Evolutionary conservation across 768 basidiomycete genomes (phyloP).

Genomic region (Suillus cothurnatus): DNA sequence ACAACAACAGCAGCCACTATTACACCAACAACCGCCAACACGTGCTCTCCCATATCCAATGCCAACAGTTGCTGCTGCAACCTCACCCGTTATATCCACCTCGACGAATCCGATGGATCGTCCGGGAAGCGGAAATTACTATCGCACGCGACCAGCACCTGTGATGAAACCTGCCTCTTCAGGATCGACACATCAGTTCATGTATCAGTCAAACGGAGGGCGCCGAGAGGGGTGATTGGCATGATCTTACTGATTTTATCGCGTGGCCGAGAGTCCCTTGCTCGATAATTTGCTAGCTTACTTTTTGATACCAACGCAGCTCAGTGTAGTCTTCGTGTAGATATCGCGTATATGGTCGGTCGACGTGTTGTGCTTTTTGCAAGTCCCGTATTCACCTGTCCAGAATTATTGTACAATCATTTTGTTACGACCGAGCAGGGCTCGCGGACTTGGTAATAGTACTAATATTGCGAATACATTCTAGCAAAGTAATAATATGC

Average conservation of each 20-base stretch:
- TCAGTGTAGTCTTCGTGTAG: constrained; percentile 1
- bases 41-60: constrained; percentile 63
- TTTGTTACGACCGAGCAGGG: background rate
- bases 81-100: constrained; percentile 54
- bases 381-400: background rate
- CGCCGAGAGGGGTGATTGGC: constrained; percentile 25
- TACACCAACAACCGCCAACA: constrained; percentile 27
- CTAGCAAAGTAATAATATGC: background rate
- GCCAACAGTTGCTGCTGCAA: constrained; percentile 68
- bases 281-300: background rate
- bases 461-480: background rate
- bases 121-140: constrained; percentile 40
- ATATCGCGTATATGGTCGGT: constrained; percentile 1
- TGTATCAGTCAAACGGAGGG: constrained; percentile 48
- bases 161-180: constrained; percentile 25
- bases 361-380: constrained; percentile 6
- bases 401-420: background rate
- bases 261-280: background rate
- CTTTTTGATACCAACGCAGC: constrained; percentile 4
- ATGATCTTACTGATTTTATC: constrained; percentile 12
- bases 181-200: constrained; percentile 43
- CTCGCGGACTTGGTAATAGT: background rate
- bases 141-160: constrained; percentile 52
- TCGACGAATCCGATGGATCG: constrained; percentile 40
- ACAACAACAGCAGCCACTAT: constrained; percentile 6